Conservation (phyloP, 805 yeast species). For the Ogataea populi-albae region DNA sequence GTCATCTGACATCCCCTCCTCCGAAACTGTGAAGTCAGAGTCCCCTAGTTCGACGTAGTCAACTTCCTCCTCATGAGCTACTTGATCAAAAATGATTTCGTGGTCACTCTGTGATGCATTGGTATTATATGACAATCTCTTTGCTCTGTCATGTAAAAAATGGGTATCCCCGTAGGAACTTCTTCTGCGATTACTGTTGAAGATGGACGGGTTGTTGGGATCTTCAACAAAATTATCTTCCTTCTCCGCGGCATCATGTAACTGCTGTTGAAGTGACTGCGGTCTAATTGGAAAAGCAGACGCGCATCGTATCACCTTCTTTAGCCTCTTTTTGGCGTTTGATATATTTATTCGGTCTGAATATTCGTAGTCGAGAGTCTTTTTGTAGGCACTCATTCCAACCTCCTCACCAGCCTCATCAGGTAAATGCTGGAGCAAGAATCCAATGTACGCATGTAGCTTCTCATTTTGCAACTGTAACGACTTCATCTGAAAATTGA, state of each 20-base stretch:
- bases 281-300: constrained; percentile 33
- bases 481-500: constrained; percentile 53
- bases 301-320: constrained; percentile 31
- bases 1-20: constrained; percentile 18
- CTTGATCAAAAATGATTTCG: constrained; percentile 20
- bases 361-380: constrained; percentile 37
- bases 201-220: background rate
- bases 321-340: constrained; percentile 44
- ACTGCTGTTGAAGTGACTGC: constrained; percentile 6
- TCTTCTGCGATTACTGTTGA: constrained; percentile 7
- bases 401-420: constrained; percentile 25
- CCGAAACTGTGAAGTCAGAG: constrained; percentile 23
- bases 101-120: constrained; percentile 18
- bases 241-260: constrained; percentile 4
- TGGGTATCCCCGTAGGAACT: constrained; percentile 13
- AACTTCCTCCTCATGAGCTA: constrained; percentile 22
- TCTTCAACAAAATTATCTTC: constrained; percentile 1
- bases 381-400: constrained; percentile 14
- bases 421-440: constrained; percentile 45
- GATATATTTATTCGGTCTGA: constrained; percentile 53
- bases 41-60: constrained; percentile 31
- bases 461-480: constrained; percentile 55
- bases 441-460: constrained; percentile 54
- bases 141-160: constrained; percentile 5
- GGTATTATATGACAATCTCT: constrained; percentile 19